Evolutionary conservation across 2,329 filamentous ascomycete genomes (phyloP), one percentile per base, ranked within the genome.

Genomic region (Penicillium sp.): DNA sequence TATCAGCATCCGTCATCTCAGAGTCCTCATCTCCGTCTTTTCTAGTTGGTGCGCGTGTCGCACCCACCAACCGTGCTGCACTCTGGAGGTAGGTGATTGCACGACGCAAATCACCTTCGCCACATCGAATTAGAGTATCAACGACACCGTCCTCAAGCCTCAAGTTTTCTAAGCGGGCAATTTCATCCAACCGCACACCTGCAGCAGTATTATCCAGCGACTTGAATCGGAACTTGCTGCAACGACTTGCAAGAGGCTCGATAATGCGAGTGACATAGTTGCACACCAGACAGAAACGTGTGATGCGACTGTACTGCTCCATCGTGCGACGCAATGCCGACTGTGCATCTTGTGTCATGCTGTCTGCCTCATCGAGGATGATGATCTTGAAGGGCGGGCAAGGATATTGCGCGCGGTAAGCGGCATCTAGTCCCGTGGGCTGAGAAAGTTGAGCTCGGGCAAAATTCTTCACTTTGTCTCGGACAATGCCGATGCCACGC

Each of bases 231-330:
- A 98, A 98, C 69, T 98, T 98, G 68, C 83, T 89, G 72, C 93
- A 99, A 56, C 93, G 79, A 64, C 83, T 89, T 1, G 93, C 93
- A 15, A 99, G 72, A 5, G 93, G 94, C 62, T 98, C 93, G 58
- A 98, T 98, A 62, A 99, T 98, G 43, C 93, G 78, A 3, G 93
- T 97, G 31, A 98, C 93, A 59, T 98, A 98, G 70, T 99, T 99
- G 71, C 94, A 98, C 43, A 97, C 91, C 28, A 99, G 75, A 62
- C 93, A 97, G 68, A 99, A 98, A 10, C 93, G 79, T 2, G 93
- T 99, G 68, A 97, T 96, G 59, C 89, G 90, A 65, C 81, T 87
- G 68, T 97, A 97, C 31, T 89, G 94, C 71, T 99, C 93, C 93
- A 99, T 99, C 2, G 93, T 98, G 39, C 94, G 79, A 51, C 93